A percentile compares a stretch with the other conserved stretches of the same genome.
These are phyloP conservation scores for Crotalaria pallida DNA, from an alignment of 306 rosid genomes.

Conservation along the genomic window DNA sequence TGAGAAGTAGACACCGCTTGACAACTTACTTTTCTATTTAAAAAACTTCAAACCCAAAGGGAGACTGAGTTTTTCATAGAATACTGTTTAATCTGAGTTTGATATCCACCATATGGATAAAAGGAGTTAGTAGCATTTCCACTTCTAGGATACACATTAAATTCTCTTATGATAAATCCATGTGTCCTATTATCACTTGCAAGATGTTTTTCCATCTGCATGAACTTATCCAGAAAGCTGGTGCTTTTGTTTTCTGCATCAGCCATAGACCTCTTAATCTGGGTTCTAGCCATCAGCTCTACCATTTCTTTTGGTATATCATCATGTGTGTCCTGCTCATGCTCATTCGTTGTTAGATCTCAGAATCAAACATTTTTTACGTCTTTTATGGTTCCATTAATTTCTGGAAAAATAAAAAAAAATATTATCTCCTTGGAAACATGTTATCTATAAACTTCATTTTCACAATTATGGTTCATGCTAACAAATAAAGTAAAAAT, in stretches of 20 bases:
- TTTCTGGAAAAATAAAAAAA: constrained; percentile 48
- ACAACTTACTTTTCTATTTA: constrained; percentile 37
- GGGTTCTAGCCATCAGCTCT: constrained; percentile 62
- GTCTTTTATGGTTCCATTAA: constrained; percentile 23
- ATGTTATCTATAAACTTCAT: neutral
- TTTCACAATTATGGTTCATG: neutral
- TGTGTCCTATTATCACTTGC: neutral
- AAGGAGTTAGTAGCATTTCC: constrained; percentile 34
- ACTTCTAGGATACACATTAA: constrained; percentile 30
- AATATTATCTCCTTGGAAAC: neutral
- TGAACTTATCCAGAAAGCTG: constrained; percentile 14
- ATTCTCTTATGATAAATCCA: constrained; percentile 15
- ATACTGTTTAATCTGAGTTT: constrained; percentile 5
- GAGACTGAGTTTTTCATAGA: constrained; percentile 32
- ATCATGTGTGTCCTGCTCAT: constrained; percentile 42
- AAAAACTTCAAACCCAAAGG: constrained; percentile 22
- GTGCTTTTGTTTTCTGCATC: constrained; percentile 35
- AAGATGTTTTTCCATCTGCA: constrained; percentile 13
- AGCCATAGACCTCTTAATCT: constrained; percentile 51
- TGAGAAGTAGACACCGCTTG: constrained; percentile 37
- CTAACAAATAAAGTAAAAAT: neutral
- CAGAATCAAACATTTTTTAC: constrained; percentile 19
- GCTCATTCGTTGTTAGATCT: constrained; percentile 20
- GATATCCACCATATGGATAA: constrained; percentile 26
- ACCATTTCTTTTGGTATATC: constrained; percentile 67